Evolutionary conservation across 2,329 filamentous ascomycete species (phyloP).

Genomic region (Penicillium oxalicum): DNA sequence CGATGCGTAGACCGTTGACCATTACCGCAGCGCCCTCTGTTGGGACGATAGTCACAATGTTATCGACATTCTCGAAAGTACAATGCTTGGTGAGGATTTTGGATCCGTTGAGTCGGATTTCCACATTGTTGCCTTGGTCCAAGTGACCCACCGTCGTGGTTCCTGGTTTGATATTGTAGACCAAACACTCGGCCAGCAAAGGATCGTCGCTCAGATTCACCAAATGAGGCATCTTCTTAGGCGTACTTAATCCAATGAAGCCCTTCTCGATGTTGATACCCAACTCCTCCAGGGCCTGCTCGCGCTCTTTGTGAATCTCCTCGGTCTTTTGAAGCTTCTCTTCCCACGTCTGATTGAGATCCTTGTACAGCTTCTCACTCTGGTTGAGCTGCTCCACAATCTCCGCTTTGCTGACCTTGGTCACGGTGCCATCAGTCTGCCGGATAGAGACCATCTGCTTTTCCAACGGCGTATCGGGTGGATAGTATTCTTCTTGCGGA

Average conservation of each 20-base stretch:
- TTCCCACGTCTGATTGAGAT: slow-evolving; percentile 98
- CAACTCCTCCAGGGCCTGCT: slow-evolving; percentile 88
- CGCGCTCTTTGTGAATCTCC: slow-evolving; percentile 93
- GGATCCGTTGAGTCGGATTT: slow-evolving; percentile 89
- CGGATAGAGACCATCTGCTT: slow-evolving; percentile 96
- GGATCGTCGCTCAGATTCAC: slow-evolving; percentile 97
- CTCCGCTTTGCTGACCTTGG: slow-evolving; percentile 96
- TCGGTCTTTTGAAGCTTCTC: slow-evolving; percentile 93
- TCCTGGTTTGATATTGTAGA: slow-evolving; percentile 96
- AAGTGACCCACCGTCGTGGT: slow-evolving; percentile 92
- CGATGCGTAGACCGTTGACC: slow-evolving; percentile 90
- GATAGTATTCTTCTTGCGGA: slow-evolving; percentile 74
- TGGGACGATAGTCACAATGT: slow-evolving; percentile 84
- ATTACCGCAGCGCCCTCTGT: slow-evolving; percentile 92
- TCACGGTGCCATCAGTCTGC: slow-evolving; percentile 73
- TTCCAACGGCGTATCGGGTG: slow-evolving; percentile 84
- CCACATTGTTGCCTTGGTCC: slow-evolving; percentile 73
- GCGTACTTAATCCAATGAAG: slow-evolving; percentile 88
- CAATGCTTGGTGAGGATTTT: slow-evolving; percentile 92
- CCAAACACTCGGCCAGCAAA: slow-evolving; percentile 86
- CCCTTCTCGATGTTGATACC: slow-evolving; percentile 99
- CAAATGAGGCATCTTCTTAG: slow-evolving; percentile 98
- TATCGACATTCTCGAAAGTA: slow-evolving; percentile 87
- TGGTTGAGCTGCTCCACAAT: slow-evolving; percentile 95
- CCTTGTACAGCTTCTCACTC: slow-evolving; percentile 90